A percentile compares a stretch with the other conserved stretches of the same genome.
Conservation (phyloP, 2,329 filamentous ascomycete genomes). For the Trichoderma simmonsii region DNA sequence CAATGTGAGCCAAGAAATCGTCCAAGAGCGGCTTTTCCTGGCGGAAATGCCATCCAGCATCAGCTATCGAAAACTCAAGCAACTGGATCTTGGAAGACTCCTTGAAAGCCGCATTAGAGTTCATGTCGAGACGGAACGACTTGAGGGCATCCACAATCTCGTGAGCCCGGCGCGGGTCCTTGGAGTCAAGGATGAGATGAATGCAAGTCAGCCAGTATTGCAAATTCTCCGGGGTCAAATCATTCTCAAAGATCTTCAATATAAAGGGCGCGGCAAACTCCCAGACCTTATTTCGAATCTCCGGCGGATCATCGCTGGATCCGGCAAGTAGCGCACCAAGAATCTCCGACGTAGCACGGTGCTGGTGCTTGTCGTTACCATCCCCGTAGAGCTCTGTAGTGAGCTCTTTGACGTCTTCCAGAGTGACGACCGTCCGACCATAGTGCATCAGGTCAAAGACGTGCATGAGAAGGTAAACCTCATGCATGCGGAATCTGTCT, state of each 20-base stretch:
- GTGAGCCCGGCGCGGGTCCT: slow-evolving; percentile 83
- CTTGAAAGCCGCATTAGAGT: slow-evolving; percentile 96
- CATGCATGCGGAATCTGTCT: slow-evolving; percentile 87
- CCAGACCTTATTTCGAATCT: slow-evolving; percentile 77
- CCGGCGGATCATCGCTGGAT: slow-evolving; percentile 71
- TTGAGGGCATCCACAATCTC: slow-evolving; percentile 81
- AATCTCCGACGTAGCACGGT: slow-evolving; percentile 92
- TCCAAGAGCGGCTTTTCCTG: slow-evolving; percentile 82
- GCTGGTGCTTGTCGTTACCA: slow-evolving; percentile 95
- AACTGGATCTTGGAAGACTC: slow-evolving; percentile 95
- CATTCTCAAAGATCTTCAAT: slow-evolving; percentile 81
- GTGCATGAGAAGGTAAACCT: slow-evolving; percentile 81
- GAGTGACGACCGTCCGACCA: slow-evolving; percentile 70
- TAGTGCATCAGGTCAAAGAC: slow-evolving; percentile 87
- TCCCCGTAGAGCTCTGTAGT: slow-evolving; percentile 78
- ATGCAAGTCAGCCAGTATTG: slow-evolving; percentile 94
- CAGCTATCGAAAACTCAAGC: slow-evolving; percentile 80
- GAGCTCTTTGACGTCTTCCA: slow-evolving; percentile 84
- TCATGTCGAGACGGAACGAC: slow-evolving; percentile 87
- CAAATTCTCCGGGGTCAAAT: slow-evolving; percentile 88
- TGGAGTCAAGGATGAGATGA: slow-evolving; percentile 81
- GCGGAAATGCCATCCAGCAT: slow-evolving; percentile 95
- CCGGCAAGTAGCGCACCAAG: slow-evolving; percentile 79
- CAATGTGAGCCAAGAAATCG: slow-evolving; percentile 85
- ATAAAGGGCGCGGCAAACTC: slow-evolving; percentile 86